Conservation (phyloP, 345 rosid genomes). For the Lenwebbia sp. region DNA sequence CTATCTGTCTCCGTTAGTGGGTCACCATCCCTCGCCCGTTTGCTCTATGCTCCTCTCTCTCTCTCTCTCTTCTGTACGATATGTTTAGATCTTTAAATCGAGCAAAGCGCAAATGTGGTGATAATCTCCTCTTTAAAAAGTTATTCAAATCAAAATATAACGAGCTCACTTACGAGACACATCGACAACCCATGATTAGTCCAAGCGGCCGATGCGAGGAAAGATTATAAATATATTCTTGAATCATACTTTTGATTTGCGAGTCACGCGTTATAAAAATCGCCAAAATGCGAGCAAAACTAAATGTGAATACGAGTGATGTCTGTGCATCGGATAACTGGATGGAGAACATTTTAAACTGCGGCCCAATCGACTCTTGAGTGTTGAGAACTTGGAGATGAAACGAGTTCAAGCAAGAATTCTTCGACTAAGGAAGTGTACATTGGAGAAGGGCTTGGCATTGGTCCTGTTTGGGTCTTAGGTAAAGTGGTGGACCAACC, state of each 20-base stretch:
- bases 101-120: neutral
- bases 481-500: neutral
- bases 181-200: neutral
- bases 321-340: neutral
- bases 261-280: no score
- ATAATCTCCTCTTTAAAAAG: neutral
- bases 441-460: neutral
- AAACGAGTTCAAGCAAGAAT: neutral
- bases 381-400: neutral
- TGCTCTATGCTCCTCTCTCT: neutral
- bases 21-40: neutral
- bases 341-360: neutral
- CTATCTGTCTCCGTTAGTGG: no score
- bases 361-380: neutral
- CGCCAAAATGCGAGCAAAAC: neutral
- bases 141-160: neutral
- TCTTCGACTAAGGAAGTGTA: neutral
- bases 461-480: neutral
- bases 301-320: neutral
- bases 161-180: rapidly evolving
- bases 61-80: rapidly evolving
- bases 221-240: neutral
- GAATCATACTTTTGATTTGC: neutral
- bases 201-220: rapidly evolving
- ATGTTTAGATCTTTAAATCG: neutral